These are phyloP conservation scores for Botryotinia convoluta DNA, from an alignment of 2,329 filamentous ascomycete species.

Conservation along the genomic window DNA sequence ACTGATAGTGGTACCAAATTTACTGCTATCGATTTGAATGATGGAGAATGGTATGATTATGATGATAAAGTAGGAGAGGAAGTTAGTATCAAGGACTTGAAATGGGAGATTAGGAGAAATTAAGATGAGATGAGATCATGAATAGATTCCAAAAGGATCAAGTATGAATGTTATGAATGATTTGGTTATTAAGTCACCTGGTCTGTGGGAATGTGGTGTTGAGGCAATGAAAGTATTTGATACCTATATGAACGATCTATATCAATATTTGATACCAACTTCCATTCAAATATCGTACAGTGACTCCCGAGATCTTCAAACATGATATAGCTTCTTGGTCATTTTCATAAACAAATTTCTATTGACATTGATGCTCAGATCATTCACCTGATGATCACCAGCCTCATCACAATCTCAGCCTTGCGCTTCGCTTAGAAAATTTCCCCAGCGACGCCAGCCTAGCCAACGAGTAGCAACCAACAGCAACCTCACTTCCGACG, in stretches of 20 bases:
- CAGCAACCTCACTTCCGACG: conserved; percentile 16
- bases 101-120: conserved; percentile 67
- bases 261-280: background rate
- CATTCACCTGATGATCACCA: background rate
- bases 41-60: conserved; percentile 98
- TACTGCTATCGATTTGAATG: conserved; percentile 72
- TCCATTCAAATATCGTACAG: background rate
- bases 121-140: conserved; percentile 21
- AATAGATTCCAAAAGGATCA: background rate
- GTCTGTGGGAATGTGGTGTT: background rate
- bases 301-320: background rate
- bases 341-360: background rate
- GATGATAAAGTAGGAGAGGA: conserved; percentile 91
- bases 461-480: conserved; percentile 2
- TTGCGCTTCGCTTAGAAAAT: conserved; percentile 18
- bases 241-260: background rate
- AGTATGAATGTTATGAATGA: conserved; percentile 1
- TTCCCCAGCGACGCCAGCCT: conserved; percentile 24
- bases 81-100: conserved; percentile 86
- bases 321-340: background rate
- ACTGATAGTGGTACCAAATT: conserved; percentile 80
- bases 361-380: background rate
- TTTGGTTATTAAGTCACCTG: conserved; percentile 8
- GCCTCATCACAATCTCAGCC: conserved; percentile 8
- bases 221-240: conserved; percentile 1